Base-by-base conservation (phyloP, 2,329 filamentous ascomycete species). In the Fusarium temperatum region DNA sequence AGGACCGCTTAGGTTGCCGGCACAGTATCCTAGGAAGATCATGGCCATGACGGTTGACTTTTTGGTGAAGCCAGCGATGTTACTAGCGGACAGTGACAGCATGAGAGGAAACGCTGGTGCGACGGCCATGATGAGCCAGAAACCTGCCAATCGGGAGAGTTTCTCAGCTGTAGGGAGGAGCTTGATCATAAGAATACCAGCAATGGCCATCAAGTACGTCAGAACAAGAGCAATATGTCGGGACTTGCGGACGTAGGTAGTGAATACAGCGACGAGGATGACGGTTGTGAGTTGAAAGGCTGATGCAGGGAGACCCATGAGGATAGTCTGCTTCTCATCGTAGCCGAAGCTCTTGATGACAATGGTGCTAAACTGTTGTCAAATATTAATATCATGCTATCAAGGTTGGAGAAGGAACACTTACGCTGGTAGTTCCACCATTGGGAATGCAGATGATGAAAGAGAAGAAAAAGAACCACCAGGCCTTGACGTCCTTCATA, bases 381-480 rank as follows among this genome's bases (percentile, higher is more conserved):
- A 18, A 9, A 9, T 36, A 5, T 36, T 10, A 36, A 36, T 18
- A 36, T 36, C 17, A 9, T 36, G 35, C 8, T 36, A 36, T 36
- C 35, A 10, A 36, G 35, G 1, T 18, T 36, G 35, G 17, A 36
- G 5, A 30, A 14, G 10, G 13, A 2, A 28, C 0, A 13, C 62
- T 14, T 28, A 61, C 65, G 8, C 65, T 68, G 0, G 65, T 68
- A 0, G 63, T 53, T 53, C 65, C 65, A 12, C 65, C 65, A 1
- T 68, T 68, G 7, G 65, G 65, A 17, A 68, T 55, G 11, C 65
- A 68, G 22, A 68, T 68, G 10, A 68, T 41, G 17, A 68, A 68
- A 5, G 65, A 68, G 28, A 68, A 68, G 13, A 68, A 26, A 5
- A 68, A 68, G 53, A 68, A 68, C 65, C 65, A 68, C 63, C 65